Evolutionary conservation across 2,329 filamentous ascomycete genomes (phyloP).

Genomic region (Arthrobotrys sphaeroides): DNA sequence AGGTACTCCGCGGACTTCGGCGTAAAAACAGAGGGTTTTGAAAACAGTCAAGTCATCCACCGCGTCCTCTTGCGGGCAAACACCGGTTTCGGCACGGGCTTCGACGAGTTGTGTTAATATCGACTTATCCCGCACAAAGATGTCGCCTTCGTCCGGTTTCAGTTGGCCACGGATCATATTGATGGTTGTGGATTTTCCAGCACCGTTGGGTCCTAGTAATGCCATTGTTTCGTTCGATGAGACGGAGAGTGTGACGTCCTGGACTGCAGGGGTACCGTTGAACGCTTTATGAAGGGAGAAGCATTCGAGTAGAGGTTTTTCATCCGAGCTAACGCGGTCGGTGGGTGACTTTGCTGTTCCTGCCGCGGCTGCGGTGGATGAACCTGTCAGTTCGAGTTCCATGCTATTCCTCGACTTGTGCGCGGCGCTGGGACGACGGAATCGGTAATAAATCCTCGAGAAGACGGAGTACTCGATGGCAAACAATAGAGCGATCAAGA

Average conservation of each 20-base stretch:
- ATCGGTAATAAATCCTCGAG: constrained; percentile 42
- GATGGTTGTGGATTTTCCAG: constrained; percentile 90
- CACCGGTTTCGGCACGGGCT: constrained; percentile 58
- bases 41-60: constrained; percentile 60
- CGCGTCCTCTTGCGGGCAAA: constrained; percentile 61
- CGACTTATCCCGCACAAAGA: constrained; percentile 65
- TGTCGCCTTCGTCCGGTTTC: constrained; percentile 77
- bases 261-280: constrained; percentile 78
- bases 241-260: constrained; percentile 86
- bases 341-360: background rate
- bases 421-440: constrained; percentile 60
- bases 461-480: constrained; percentile 80
- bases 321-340: constrained; percentile 72
- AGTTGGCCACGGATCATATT: constrained; percentile 89
- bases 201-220: constrained; percentile 89
- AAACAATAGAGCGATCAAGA: constrained; percentile 77
- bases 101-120: constrained; percentile 49
- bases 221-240: constrained; percentile 84
- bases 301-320: constrained; percentile 73
- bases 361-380: background rate
- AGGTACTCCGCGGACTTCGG: constrained; percentile 59
- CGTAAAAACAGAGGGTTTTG: constrained; percentile 59
- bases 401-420: constrained; percentile 63
- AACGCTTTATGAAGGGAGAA: constrained; percentile 83
- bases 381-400: constrained; percentile 59